Conservation (phyloP, 129 eudicot species). For the Flaveria sonorensis region DNA sequence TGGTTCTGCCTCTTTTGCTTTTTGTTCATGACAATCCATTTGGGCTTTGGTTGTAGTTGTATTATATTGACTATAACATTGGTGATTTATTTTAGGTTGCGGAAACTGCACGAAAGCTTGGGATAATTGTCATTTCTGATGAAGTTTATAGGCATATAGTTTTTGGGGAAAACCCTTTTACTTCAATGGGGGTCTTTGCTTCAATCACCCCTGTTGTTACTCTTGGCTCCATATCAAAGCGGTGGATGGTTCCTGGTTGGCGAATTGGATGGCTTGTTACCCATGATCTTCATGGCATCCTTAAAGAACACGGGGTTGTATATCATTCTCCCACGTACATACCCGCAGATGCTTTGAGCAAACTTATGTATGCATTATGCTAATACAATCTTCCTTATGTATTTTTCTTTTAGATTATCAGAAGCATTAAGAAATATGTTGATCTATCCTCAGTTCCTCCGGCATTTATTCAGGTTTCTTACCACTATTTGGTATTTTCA, state of each 20-base stretch:
- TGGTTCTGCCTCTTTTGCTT: no score
- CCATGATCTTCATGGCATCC: slow-evolving; percentile 55
- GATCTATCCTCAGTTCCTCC: slow-evolving; percentile 57
- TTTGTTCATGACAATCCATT: neutral
- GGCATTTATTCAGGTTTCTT: slow-evolving; percentile 67
- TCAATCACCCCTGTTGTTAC: slow-evolving; percentile 57
- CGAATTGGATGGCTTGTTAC: slow-evolving; percentile 74
- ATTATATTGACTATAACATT: neutral
- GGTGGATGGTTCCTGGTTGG: slow-evolving; percentile 86
- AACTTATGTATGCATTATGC: neutral
- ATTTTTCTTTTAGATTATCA: slow-evolving; percentile 49
- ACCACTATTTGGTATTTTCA: neutral
- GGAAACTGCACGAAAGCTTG: slow-evolving; percentile 69
- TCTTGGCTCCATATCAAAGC: slow-evolving; percentile 67
- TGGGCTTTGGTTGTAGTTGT: neutral
- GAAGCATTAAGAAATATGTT: slow-evolving; percentile 54
- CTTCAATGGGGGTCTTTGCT: slow-evolving; percentile 72
- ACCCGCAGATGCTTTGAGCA: neutral
- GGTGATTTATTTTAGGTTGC: slow-evolving; percentile 44
- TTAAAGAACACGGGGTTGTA: slow-evolving; percentile 53
- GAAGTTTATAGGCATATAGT: slow-evolving; percentile 71
- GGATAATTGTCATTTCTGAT: slow-evolving; percentile 63
- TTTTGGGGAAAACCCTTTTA: slow-evolving; percentile 64
- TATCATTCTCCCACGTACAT: slow-evolving; percentile 14
- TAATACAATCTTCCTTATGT: neutral